phyloP scores from a whole-genome alignment of 2,329 filamentous ascomycete species.

The Colletotrichum godetiae region DNA sequence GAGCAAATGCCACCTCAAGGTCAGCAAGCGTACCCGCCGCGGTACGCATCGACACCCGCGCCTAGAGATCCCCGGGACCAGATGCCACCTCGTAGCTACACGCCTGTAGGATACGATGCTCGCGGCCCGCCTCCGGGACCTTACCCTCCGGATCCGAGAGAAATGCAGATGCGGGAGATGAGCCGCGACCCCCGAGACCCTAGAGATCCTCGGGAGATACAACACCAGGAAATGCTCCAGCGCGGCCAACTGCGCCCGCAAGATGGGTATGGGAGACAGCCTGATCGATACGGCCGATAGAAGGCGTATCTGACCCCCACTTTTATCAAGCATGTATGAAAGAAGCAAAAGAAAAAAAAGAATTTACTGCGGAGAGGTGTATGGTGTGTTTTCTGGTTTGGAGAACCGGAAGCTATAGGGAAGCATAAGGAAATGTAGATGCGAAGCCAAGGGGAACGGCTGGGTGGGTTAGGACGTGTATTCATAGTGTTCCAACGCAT shows the following conservation, averaged over 20 bases:
- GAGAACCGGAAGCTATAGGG: not conserved
- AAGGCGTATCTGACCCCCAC: not conserved
- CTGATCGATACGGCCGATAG: slow-evolving; percentile 58
- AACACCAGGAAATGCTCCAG: slow-evolving; percentile 47
- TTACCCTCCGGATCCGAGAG: slow-evolving; percentile 47
- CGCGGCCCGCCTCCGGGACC: slow-evolving; percentile 52
- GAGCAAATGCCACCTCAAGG: slow-evolving; percentile 55
- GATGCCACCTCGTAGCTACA: slow-evolving; percentile 57
- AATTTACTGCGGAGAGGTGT: not conserved
- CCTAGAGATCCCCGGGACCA: slow-evolving; percentile 56
- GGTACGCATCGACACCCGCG: slow-evolving; percentile 57
- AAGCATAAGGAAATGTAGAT: slow-evolving; percentile 1
- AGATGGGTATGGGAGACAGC: slow-evolving; percentile 55
- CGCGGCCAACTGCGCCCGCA: slow-evolving; percentile 55
- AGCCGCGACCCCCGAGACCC: slow-evolving; percentile 50
- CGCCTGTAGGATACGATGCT: slow-evolving; percentile 55
- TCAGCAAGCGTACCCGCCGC: slow-evolving; percentile 50
- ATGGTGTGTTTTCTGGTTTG: not conserved
- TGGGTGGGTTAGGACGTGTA: not conserved
- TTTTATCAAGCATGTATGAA: slow-evolving; percentile 1
- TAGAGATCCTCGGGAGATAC: slow-evolving; percentile 42
- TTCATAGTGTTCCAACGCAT: slow-evolving; percentile 12
- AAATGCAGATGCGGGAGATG: slow-evolving; percentile 51
- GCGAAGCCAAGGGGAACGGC: not conserved
- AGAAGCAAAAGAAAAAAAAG: not conserved